Percentiles rank a stretch among this genome's conserved stretches.
Conservation (phyloP, 371 early-diverging fungal genomes). For the Mortierella sp. region DNA sequence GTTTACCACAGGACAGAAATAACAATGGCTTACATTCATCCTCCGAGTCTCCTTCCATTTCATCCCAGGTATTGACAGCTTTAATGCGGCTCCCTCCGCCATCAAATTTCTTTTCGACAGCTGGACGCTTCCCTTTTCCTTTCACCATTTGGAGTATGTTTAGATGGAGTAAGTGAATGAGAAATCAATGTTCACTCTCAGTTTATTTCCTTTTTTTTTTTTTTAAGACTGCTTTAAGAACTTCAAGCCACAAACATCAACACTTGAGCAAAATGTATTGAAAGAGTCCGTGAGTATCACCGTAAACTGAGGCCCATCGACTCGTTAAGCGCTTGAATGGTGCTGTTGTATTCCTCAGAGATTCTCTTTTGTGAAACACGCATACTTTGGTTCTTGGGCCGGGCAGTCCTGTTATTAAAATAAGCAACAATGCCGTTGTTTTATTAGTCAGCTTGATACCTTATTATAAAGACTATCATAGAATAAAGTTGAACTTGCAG, state of each 20-base stretch:
- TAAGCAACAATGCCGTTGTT: neutral
- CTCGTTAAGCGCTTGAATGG: conserved; percentile 42
- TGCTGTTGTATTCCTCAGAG: conserved; percentile 18
- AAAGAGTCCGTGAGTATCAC: conserved; percentile 1
- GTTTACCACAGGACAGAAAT: neutral
- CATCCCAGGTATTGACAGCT: conserved; percentile 81
- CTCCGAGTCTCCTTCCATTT: conserved; percentile 85
- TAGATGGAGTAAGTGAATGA: conserved; percentile 10
- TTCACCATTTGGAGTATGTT: conserved; percentile 46
- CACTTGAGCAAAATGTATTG: neutral
- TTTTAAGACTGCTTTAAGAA: conserved; percentile 9
- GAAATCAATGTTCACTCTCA: conserved; percentile 5
- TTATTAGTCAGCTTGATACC: neutral
- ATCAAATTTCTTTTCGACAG: conserved; percentile 53
- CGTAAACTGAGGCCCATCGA: conserved; percentile 45
- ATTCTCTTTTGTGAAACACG: conserved; percentile 14
- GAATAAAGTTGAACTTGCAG: neutral
- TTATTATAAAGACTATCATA: neutral
- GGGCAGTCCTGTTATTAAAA: conserved; percentile 11
- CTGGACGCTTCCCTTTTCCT: conserved; percentile 45
- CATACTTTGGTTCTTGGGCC: conserved; percentile 11
- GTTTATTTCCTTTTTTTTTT: conserved; percentile 15
- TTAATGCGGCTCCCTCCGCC: conserved; percentile 60
- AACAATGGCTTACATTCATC: conserved; percentile 74
- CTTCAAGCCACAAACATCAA: conserved; percentile 19